Evolutionary conservation across 116 monocot genomes (phyloP), one percentile per base, ranked within the genome.

Genomic region (Trichopus zeylanicus): DNA sequence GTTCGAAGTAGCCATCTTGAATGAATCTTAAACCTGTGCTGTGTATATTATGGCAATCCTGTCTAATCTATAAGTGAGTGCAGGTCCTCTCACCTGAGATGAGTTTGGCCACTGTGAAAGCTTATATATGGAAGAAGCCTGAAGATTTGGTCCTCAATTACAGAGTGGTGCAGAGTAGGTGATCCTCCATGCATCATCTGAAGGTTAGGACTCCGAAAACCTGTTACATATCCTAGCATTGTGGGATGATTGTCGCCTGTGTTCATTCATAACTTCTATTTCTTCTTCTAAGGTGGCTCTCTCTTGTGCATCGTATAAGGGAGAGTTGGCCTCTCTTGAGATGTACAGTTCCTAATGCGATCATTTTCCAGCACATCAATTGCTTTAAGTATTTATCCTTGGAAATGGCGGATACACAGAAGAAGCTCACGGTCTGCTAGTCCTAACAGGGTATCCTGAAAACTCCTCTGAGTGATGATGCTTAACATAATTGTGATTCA

Each of bases 61-160:
- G 0, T 42, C 13, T 15, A 42, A 42, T 13, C n/a, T n/a, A n/a
- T n/a, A n/a, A n/a, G n/a, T n/a, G n/a, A 61, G 47, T 71, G 46
- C 68, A 98, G 97, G 88, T 91, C 35, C 62, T 98, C 12, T 63
- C 69, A 29, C 84, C 78, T 20, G 87, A 98, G 26, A 77, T 98
- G 97, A 98, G 97, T 66, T 67, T 98, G 67, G 97, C 87, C 15
- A 98, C 97, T 22, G 97, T 98, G 16, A 70, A 76, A 63, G 67
- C 84, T 65, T 98, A 91, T 55, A 66, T 98, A 62, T 98, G 97
- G 97, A 98, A 88, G 77, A 98, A 98, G 67, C 71, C 91, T 15
- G 91, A 98, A 65, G 97, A 98, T 71, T 61, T 98, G 73, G 62
- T 91, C 47, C 88, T 98, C 20, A 81, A 98, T 38, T 98, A 98